Conservation (phyloP, 371 early-diverging fungal species). For the Rhizopus microsporus region DNA sequence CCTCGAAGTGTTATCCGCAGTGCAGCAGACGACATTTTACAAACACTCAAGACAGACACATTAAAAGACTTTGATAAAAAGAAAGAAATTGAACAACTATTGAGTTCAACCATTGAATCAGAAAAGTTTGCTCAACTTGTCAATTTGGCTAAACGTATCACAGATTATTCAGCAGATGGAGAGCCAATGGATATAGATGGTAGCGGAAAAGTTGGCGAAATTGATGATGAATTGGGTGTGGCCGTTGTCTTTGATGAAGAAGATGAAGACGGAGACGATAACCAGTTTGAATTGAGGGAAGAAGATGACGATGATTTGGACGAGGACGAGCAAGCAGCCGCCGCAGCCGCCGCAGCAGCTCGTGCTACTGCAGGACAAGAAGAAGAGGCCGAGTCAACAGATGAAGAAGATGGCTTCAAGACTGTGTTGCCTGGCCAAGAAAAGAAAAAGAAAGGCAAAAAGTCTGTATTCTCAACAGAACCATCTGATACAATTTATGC, state of each 20-base stretch:
- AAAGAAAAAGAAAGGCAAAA: slow-evolving; percentile 36
- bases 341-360: slow-evolving; percentile 6
- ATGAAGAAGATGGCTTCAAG: slow-evolving; percentile 57
- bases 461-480: slow-evolving; percentile 4
- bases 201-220: slow-evolving; percentile 52
- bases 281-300: slow-evolving; percentile 63
- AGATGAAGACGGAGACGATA: slow-evolving; percentile 69
- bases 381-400: slow-evolving; percentile 33
- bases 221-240: slow-evolving; percentile 76
- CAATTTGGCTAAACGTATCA: slow-evolving; percentile 91
- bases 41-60: slow-evolving; percentile 82
- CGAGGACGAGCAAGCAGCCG: slow-evolving; percentile 24
- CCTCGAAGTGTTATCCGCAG: slow-evolving; percentile 87
- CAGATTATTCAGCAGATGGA: slow-evolving; percentile 73
- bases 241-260: slow-evolving; percentile 79
- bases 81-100: slow-evolving; percentile 67
- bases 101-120: slow-evolving; percentile 57
- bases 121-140: slow-evolving; percentile 87
- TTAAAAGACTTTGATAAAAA: slow-evolving; percentile 90
- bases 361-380: slow-evolving; percentile 20
- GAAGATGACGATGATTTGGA: slow-evolving; percentile 54
- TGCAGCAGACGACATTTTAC: slow-evolving; percentile 87
- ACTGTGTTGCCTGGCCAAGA: slow-evolving; percentile 54
- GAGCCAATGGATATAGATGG: slow-evolving; percentile 55
- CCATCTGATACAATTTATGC: slow-evolving; percentile 48